Evolutionary conservation across 148 eudicot species (phyloP).

Genomic region (Oxyria digyna): DNA sequence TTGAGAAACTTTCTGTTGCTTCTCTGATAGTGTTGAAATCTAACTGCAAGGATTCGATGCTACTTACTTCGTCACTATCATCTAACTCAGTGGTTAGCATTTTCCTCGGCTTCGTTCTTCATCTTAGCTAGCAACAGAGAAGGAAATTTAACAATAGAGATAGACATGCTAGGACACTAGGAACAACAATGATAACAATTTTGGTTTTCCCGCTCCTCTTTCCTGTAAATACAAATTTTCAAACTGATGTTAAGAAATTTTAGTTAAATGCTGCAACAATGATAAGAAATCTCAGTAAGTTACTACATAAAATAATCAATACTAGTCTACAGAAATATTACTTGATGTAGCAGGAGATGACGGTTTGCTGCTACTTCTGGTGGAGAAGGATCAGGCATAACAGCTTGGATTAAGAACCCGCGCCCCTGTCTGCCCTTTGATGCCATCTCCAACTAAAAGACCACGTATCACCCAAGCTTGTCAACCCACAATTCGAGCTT

Average conservation of each 20-base stretch:
- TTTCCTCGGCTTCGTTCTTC: not conserved
- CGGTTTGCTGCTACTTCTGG: not conserved
- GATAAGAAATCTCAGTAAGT: too few relatives aligned
- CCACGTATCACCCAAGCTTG: not conserved
- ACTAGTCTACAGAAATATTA: not conserved
- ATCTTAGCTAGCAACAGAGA: not conserved
- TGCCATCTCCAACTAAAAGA: not conserved
- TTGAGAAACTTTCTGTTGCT: conserved; percentile 35
- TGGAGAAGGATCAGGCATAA: not conserved
- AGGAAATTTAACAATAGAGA: not conserved
- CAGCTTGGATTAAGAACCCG: not conserved
- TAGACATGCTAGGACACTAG: not conserved
- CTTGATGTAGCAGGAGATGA: not conserved
- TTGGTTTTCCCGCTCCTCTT: not conserved
- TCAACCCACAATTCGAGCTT: too few relatives aligned
- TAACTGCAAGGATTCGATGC: not conserved
- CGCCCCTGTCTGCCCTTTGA: not conserved
- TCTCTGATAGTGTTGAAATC: conserved; percentile 12
- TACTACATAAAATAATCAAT: too few relatives aligned
- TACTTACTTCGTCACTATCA: not conserved
- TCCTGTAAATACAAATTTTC: not conserved
- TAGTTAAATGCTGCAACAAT: not conserved
- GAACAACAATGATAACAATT: not conserved
- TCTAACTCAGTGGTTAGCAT: not conserved
- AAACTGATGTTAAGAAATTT: not conserved